phyloP scores from a whole-genome alignment of 1,139 yeast genomes.

The Candida neerlandica region DNA sequence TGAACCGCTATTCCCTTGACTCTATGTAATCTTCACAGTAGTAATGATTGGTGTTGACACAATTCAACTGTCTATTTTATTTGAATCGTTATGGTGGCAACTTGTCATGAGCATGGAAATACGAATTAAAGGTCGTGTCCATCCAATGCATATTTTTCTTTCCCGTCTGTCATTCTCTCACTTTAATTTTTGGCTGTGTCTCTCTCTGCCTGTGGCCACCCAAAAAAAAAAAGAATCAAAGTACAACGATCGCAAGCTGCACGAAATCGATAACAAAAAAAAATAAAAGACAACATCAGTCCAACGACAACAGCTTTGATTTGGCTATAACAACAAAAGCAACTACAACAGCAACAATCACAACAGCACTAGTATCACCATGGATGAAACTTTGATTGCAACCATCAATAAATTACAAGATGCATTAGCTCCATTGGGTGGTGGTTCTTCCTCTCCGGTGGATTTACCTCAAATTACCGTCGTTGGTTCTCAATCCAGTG shows the following conservation, averaged over 20 bases:
- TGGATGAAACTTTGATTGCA: slow-evolving; percentile 90
- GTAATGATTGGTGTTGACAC: too few species aligned
- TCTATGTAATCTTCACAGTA: too few species aligned
- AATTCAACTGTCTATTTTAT: too few species aligned
- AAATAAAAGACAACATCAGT: not conserved
- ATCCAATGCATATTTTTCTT: too few species aligned
- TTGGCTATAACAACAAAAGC: not conserved
- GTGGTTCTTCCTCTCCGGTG: slow-evolving; percentile 79
- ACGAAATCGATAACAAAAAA: slow-evolving; percentile 7
- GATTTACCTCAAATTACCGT: slow-evolving; percentile 97
- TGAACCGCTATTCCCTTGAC: too few species aligned
- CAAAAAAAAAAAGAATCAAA: not conserved
- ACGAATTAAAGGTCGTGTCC: slow-evolving; percentile 6
- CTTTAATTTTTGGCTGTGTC: not conserved
- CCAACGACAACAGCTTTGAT: not conserved
- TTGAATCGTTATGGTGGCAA: too few species aligned
- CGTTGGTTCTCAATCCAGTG: slow-evolving; percentile 94
- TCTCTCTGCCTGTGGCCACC: slow-evolving; percentile 3
- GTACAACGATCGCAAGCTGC: not conserved
- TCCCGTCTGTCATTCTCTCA: too few species aligned
- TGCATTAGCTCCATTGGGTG: slow-evolving; percentile 93
- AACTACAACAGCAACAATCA: not conserved
- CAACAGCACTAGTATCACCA: slow-evolving; percentile 23
- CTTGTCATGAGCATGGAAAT: too few species aligned
- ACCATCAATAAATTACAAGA: slow-evolving; percentile 93